A percentile compares a stretch with the other conserved stretches of the same genome.
Evolutionary conservation across 176 grass and related monocot genomes (phyloP).

Genomic region (Avena sativa): DNA sequence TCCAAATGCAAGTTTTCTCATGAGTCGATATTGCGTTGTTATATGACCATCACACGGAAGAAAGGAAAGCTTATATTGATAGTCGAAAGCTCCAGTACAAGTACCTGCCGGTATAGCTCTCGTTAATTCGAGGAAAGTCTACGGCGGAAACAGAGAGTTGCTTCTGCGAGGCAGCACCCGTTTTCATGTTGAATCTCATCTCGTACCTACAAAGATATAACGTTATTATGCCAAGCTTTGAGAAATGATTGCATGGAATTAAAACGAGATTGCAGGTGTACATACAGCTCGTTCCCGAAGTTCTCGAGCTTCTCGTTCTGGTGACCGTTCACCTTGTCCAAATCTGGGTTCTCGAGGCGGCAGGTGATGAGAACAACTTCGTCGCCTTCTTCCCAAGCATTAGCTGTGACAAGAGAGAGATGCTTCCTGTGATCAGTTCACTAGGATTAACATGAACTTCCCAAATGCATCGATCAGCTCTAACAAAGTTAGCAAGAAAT

Average conservation of each 20-base stretch:
- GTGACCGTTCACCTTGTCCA: slow-evolving; percentile 75
- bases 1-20: background rate
- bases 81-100: background rate
- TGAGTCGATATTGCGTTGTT: background rate
- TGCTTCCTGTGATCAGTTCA: slow-evolving; percentile 29
- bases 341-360: slow-evolving; percentile 77
- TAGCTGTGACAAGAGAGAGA: slow-evolving; percentile 55
- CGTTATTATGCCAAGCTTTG: background rate
- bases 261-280: slow-evolving; percentile 28
- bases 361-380: slow-evolving; percentile 87
- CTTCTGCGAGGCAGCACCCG: slow-evolving; percentile 79
- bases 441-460: background rate
- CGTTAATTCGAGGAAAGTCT: slow-evolving; percentile 95
- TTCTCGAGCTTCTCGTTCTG: slow-evolving; percentile 72
- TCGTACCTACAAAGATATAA: slow-evolving; percentile 62
- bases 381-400: slow-evolving; percentile 97
- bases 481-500: background rate
- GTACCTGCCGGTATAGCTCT: slow-evolving; percentile 88
- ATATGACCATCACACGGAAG: background rate
- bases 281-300: slow-evolving; percentile 83
- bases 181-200: slow-evolving; percentile 98
- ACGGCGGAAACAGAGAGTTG: slow-evolving; percentile 82
- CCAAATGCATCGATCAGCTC: too few species aligned
- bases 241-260: slow-evolving; percentile 9
- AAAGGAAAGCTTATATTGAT: background rate